Base-by-base conservation (phyloP, 805 yeast species). In the Saccharomycopsis sp. region DNA sequence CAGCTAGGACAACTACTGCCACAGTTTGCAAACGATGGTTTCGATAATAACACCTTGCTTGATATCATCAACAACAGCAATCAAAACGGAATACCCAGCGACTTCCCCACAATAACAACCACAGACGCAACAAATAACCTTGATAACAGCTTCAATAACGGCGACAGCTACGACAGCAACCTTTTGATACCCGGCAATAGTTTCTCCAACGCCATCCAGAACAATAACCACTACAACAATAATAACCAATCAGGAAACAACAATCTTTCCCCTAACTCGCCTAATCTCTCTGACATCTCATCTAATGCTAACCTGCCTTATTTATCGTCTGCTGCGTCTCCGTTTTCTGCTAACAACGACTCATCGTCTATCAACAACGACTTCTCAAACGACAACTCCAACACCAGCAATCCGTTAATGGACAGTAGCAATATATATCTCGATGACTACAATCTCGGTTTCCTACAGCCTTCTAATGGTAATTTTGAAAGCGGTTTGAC, bases 281-380 rank as follows among this genome's bases (percentile, higher is more conserved):
- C 61, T 2, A 60, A 60, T 25, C 34, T 60, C 17, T 55, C 59
- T 2, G 63, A 60, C 23, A 20, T 58, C 2, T 58, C 61, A 5
- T 53, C 57, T 8, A 49, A 49, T 19, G 62, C 55, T 19, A 25
- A 49, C 52, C 47, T 54, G 2, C 63, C 63, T 5, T 60, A 34
- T 47, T 24, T 56, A 2, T 55, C 58, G 9, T 58, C 61, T 12
- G 49, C 56, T 2, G 63, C 53, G 15, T 50, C 53, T 25, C 62
- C 62, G 15, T 55, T 51, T 41, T 55, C 58, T 23, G 49, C 25
- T 19, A 52, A 38, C 35, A 55, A 55, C 34, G 60, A 58, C 50
- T 41, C 55, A 8, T 3, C 51, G 8, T 53, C 58, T 9, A n/a
- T 59, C n/a, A 54, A 56, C 35, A 44, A 53, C 35, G 56, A 58